These are phyloP conservation scores for Papiliotrema laurentii DNA, from an alignment of 1,284 basidiomycete species.

Conservation along the genomic window DNA sequence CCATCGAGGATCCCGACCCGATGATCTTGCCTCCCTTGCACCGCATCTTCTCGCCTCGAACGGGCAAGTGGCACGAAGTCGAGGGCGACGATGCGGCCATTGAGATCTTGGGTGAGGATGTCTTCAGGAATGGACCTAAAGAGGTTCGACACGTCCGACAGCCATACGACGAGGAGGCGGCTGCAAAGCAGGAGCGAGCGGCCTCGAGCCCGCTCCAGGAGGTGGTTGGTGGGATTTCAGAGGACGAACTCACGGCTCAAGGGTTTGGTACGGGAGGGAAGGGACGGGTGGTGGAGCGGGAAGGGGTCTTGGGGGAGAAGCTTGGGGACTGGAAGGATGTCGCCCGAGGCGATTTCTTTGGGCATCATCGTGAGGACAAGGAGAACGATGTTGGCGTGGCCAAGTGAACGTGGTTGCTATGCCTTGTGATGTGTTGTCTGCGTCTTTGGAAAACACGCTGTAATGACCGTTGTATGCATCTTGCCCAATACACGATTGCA, in stretches of 20 bases:
- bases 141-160: constrained; percentile 16
- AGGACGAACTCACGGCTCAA: constrained; percentile 1
- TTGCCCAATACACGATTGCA: no score
- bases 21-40: constrained; percentile 30
- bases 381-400: constrained; percentile 1
- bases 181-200: not conserved
- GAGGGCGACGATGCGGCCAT: constrained; percentile 36
- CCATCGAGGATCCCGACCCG: constrained; percentile 37
- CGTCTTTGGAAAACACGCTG: not conserved
- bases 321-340: constrained; percentile 17
- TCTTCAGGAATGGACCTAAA: constrained; percentile 26
- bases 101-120: constrained; percentile 32
- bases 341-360: not conserved
- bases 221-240: not conserved
- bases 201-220: not conserved
- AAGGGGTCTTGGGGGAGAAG: constrained; percentile 11
- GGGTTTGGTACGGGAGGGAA: constrained; percentile 5
- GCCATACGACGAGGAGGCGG: constrained; percentile 1
- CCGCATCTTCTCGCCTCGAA: constrained; percentile 30
- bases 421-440: not conserved
- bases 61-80: constrained; percentile 40
- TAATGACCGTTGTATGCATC: not conserved
- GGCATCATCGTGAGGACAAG: not conserved
- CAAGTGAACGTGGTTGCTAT: not conserved
- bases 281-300: constrained; percentile 18